phyloP scores from a whole-genome alignment of 2,329 filamentous ascomycete genomes.

The Diplodia sapinea region DNA sequence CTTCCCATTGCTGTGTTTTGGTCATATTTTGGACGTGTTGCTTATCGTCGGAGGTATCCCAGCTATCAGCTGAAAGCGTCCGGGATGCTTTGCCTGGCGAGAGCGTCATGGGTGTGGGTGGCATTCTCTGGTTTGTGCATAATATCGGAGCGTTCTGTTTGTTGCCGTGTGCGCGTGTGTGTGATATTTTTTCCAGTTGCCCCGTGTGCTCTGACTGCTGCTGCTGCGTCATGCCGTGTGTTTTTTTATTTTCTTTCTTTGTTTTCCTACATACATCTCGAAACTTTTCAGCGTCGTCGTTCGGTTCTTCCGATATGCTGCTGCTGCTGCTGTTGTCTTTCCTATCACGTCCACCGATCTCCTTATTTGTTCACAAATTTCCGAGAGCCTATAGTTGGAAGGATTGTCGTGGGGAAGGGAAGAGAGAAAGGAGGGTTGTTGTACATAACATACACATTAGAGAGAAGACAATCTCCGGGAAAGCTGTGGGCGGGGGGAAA shows the following conservation, averaged over 20 bases:
- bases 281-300: too few relatives aligned
- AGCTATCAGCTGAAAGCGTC: slow-evolving; percentile 12
- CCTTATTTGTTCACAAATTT: not conserved
- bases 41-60: slow-evolving; percentile 25
- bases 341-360: not conserved
- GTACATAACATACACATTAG: slow-evolving; percentile 1
- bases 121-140: slow-evolving; percentile 29
- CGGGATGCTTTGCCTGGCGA: slow-evolving; percentile 4
- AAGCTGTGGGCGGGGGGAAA: not conserved
- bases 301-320: slow-evolving; percentile 4
- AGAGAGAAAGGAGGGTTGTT: not conserved
- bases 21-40: slow-evolving; percentile 5
- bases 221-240: slow-evolving; percentile 15
- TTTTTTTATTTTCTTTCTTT: not conserved
- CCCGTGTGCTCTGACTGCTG: slow-evolving; percentile 12
- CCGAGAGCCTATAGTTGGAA: not conserved
- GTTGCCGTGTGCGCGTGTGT: not conserved
- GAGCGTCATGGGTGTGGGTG: slow-evolving; percentile 17
- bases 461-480: not conserved
- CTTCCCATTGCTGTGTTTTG: not conserved
- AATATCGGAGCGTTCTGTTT: slow-evolving; percentile 27
- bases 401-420: not conserved
- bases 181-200: not conserved
- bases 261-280: not conserved
- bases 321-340: not conserved